Base-by-base conservation (phyloP, 768 basidiomycete species). In the Kwoniella newhampshirensis region DNA sequence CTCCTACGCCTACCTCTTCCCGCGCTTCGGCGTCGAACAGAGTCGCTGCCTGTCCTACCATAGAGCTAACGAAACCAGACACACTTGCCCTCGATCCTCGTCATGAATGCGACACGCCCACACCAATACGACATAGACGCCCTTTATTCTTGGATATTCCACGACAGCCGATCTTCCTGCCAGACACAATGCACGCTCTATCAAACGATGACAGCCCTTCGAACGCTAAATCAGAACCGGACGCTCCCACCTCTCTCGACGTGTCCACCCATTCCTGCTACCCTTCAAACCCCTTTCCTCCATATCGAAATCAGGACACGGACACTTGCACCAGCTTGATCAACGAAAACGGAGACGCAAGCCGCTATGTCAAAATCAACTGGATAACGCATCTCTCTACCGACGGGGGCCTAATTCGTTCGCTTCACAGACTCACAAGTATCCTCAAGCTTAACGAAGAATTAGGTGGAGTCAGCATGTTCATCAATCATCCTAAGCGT, bases 81-180 rank as follows among this genome's bases (percentile, higher is more conserved):
- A 52, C 27, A 11, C 5, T n/a, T 17, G 7, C 17, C 8, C 7
- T n/a, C 17, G 18, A 6, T 7, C 15, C 17, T 17, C 21, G 17
- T 21, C 40, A 17, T 5, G 21, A 6, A 7, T 41, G 7, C 40
- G 40, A 41, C 15, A n/a, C 6, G 6, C 15, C 7, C 7, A 6
- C 17, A 5, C 17, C 40, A 21, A 7, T n/a, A 18, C 20, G 36
- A 13, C 50, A 48, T 9, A 37, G 49, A 51, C 56, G 48, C 21
- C 28, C 35, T 3, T 51, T 32, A 41, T 44, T 46, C 18, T 49
- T 48, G 13, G 56, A 58, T n/a, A 58, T 48, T n/a, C 56, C 56
- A n/a, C 50, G 42, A 8, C 49, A 7, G 17, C 32, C 32, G 32
- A 13, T 32, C 7, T 32, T 32, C 32, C 32, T 32, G 13, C 32